Conservation (phyloP, 352 stramenopile genomes). For the Phytopythium ostracodes region DNA sequence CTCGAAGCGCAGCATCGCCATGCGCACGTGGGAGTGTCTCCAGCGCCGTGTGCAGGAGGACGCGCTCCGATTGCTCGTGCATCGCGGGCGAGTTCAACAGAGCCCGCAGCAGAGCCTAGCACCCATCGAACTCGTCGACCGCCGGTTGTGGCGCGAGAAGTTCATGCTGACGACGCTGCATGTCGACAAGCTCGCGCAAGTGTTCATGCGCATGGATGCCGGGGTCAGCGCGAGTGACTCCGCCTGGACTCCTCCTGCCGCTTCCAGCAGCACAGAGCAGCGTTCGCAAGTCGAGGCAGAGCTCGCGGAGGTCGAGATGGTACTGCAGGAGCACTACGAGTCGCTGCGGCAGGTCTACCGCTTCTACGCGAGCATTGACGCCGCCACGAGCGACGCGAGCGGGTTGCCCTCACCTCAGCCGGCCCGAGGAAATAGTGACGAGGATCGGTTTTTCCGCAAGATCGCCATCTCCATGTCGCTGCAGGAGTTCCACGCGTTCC, state of each 20-base stretch:
- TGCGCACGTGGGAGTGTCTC: conserved; percentile 52
- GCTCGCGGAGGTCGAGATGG: conserved; percentile 28
- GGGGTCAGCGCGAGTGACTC: neutral
- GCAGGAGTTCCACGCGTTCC: conserved; percentile 53
- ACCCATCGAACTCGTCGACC: conserved; percentile 46
- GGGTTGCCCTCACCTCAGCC: neutral
- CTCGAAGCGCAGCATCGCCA: conserved; percentile 41
- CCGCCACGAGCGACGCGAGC: neutral
- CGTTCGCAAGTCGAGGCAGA: conserved; percentile 20
- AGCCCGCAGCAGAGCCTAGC: neutral
- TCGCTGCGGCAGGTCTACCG: conserved; percentile 45
- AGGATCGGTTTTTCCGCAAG: conserved; percentile 63
- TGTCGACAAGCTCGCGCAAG: conserved; percentile 26
- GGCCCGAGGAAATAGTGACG: conserved; percentile 15
- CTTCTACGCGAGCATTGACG: conserved; percentile 53
- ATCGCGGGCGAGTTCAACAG: conserved; percentile 30
- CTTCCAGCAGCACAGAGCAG: conserved; percentile 8
- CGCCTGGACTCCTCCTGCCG: neutral
- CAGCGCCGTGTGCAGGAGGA: conserved; percentile 59
- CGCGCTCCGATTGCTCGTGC: conserved; percentile 35
- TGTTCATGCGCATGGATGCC: conserved; percentile 11
- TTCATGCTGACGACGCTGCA: conserved; percentile 58
- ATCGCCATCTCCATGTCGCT: conserved; percentile 65
- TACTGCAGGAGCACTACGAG: conserved; percentile 42
- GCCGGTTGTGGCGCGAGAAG: conserved; percentile 46